Conservation (phyloP, 495 filamentous ascomycete species). For the Aspergillus asperescens region DNA sequence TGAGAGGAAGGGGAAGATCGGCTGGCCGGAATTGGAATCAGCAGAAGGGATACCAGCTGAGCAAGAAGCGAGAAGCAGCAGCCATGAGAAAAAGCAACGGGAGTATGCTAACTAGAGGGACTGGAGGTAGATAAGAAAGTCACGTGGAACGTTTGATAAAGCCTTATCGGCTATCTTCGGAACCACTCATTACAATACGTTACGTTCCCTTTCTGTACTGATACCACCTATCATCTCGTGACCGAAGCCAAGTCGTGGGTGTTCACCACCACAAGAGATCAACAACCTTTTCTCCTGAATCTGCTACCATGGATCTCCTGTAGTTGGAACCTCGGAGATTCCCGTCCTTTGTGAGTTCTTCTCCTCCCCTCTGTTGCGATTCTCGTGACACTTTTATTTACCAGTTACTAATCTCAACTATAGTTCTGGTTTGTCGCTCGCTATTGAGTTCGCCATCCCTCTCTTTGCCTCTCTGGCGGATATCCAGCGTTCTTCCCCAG, state of each 20-base stretch:
- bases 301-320: constrained; percentile 7
- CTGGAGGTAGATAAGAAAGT: too few species aligned
- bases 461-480: background rate
- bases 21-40: background rate
- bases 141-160: too few species aligned
- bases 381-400: background rate
- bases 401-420: background rate
- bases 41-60: background rate
- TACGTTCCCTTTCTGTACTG: background rate
- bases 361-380: background rate
- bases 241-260: background rate
- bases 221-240: too few species aligned
- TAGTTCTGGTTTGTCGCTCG: constrained; percentile 5
- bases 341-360: constrained; percentile 4
- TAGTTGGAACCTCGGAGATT: constrained; percentile 1
- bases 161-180: too few species aligned
- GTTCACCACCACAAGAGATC: constrained; percentile 7
- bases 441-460: background rate
- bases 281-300: background rate
- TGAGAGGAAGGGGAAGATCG: background rate
- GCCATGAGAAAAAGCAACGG: constrained; percentile 10
- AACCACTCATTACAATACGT: background rate
- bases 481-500: background rate
- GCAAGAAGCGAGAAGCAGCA: background rate
- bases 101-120: background rate